phyloP scores from a whole-genome alignment of 345 rosid genomes.

The Ailanthus altissimus region DNA sequence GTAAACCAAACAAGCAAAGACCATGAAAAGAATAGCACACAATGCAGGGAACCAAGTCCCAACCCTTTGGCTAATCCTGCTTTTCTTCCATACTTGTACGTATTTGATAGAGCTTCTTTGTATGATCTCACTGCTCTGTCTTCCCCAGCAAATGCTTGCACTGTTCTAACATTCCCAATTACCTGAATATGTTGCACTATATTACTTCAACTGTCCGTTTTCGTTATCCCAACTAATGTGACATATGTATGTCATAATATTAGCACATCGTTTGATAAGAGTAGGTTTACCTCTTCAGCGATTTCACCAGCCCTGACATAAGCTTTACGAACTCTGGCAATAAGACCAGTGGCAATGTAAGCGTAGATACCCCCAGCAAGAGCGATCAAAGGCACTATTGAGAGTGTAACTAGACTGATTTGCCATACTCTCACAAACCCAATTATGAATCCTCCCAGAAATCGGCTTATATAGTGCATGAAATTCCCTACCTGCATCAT shows the following conservation, averaged over 20 bases:
- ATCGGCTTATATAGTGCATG: slow-evolving; percentile 91
- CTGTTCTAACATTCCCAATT: slow-evolving; percentile 94
- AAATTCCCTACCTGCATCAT: slow-evolving; percentile 82
- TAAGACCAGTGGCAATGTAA: slow-evolving; percentile 73
- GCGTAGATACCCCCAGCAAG: slow-evolving; percentile 93
- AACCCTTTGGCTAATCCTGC: slow-evolving; percentile 93
- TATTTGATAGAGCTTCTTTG: slow-evolving; percentile 63
- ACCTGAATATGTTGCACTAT: slow-evolving; percentile 45
- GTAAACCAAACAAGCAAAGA: slow-evolving; percentile 93
- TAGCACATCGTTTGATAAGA: not conserved
- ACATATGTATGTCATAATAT: not conserved
- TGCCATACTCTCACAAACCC: slow-evolving; percentile 95
- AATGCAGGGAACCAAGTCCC: slow-evolving; percentile 85
- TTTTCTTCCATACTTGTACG: slow-evolving; percentile 72
- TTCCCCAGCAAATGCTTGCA: slow-evolving; percentile 95
- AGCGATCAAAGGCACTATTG: slow-evolving; percentile 92
- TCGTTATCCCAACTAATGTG: too few relatives aligned
- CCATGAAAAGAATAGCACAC: slow-evolving; percentile 90
- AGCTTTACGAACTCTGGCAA: slow-evolving; percentile 75
- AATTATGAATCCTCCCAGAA: slow-evolving; percentile 76
- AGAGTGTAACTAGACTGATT: slow-evolving; percentile 88
- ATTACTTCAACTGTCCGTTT: not conserved
- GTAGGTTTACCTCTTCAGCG: slow-evolving; percentile 79
- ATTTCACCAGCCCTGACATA: slow-evolving; percentile 94
- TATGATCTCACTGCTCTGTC: slow-evolving; percentile 78